A percentile compares a stretch with the other conserved stretches of the same genome.
These are phyloP conservation scores for Macadamia integrifolia DNA, from an alignment of 164 flowering plant genomes.

Conservation along the genomic window DNA sequence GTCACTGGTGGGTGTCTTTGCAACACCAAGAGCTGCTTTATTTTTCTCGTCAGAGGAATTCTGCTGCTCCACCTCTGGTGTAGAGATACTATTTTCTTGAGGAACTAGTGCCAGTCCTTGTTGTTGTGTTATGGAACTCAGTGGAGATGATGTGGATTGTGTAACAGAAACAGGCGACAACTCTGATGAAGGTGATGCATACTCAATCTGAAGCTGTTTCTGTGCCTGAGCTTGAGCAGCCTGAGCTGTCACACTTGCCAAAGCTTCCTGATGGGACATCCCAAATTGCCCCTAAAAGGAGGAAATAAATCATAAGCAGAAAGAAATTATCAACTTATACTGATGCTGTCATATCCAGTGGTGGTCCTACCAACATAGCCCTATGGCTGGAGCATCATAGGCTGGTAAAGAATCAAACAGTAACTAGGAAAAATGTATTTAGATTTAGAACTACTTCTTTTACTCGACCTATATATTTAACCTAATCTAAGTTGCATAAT, in stretches of 20 bases:
- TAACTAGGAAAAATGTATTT: not conserved
- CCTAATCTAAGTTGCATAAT: not conserved
- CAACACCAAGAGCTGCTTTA: constrained; percentile 18
- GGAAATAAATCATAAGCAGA: not conserved
- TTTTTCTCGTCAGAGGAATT: constrained; percentile 22
- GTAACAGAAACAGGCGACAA: constrained; percentile 34
- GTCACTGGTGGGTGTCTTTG: constrained; percentile 46
- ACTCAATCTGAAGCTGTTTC: constrained; percentile 22
- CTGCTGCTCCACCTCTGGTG: constrained; percentile 19
- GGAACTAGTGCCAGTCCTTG: constrained; percentile 13
- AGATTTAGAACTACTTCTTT: not conserved
- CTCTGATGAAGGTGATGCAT: constrained; percentile 28
- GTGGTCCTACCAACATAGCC: not conserved
- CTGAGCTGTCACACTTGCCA: constrained; percentile 25
- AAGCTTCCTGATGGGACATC: constrained; percentile 29
- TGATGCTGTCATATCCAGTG: constrained; percentile 1
- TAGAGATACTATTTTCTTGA: constrained; percentile 13
- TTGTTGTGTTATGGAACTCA: constrained; percentile 26
- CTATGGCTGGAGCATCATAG: not conserved
- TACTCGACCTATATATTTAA: not conserved
- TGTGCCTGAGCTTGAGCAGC: constrained; percentile 25
- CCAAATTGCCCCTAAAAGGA: constrained; percentile 28
- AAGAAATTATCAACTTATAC: not conserved
- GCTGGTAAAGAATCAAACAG: not conserved
- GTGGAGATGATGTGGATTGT: constrained; percentile 29